Evolutionary conservation across 345 rosid species (phyloP), one percentile per base, ranked within the genome.

Genomic region (Excoecaria agallocha): DNA sequence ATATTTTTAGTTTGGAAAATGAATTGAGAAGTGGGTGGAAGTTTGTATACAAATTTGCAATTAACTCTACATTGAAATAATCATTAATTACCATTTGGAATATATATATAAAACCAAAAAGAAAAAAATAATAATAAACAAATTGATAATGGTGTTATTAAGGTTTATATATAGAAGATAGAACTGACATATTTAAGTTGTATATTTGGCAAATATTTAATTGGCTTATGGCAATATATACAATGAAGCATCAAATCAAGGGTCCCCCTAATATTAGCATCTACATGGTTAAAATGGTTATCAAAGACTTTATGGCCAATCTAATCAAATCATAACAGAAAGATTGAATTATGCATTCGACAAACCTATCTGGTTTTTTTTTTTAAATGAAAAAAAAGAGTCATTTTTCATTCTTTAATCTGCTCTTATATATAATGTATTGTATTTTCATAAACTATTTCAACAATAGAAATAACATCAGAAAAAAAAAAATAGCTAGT

Each of bases 301-400:
- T 65, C 62, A 61, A 74, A 66, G 73, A 74, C 84, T 85, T 82
- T 82, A 62, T 38, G 75, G 76, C 3, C 80, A 41, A 69, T 82
- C 84, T 60, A 71, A 85, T 80, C 83, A 78, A 76, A 75, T 69
- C 63, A 45, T 50, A 75, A 63, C 60, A 63, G 75, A 67, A 43
- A n/a, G 45, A 66, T 35, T 46, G 43, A 52, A 37, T 71, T 71
- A 81, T 72, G 69, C 70, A 61, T 11, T 72, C 19, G 55, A 72
- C 69, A 19, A 56, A 52, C 45, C 48, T 57, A 61, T 71, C 64
- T 74, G 60, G 49, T 76, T 38, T 68, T 67, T 67, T 64, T 45
- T 64, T 66, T 54, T 39, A 16, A 20, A 20, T 60, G 41, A 35
- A 43, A n/a, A n/a, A n/a, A 30, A 10, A 56, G 57, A 63, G 70